Evolutionary conservation across 2,329 filamentous ascomycete genomes (phyloP).

Genomic region (Spiromastix sp.): DNA sequence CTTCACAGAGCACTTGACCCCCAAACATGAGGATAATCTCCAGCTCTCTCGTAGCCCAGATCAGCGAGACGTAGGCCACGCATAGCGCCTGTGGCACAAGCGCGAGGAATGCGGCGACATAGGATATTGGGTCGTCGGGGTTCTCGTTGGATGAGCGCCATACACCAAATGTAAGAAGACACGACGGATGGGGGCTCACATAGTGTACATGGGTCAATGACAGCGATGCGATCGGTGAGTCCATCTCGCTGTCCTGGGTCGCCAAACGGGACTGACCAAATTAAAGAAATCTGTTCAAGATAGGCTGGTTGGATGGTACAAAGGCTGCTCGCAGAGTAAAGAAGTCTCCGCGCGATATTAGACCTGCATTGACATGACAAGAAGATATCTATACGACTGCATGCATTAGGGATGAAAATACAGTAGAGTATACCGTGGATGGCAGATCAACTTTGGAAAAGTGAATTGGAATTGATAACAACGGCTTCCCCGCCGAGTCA

Average conservation of each 20-base stretch:
- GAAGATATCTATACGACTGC: too few species aligned
- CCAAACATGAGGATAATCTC: constrained; percentile 84
- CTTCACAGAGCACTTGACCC: constrained; percentile 87
- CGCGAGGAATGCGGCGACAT: constrained; percentile 84
- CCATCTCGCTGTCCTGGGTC: constrained; percentile 1
- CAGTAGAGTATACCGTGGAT: too few species aligned
- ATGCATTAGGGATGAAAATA: too few species aligned
- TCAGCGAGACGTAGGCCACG: constrained; percentile 78
- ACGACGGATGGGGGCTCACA: constrained; percentile 43
- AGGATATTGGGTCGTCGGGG: constrained; percentile 72
- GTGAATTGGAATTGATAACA: too few species aligned
- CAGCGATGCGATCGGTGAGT: constrained; percentile 59
- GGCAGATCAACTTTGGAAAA: too few species aligned
- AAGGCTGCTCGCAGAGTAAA: too few species aligned
- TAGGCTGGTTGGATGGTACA: too few species aligned
- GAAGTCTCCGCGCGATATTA: too few species aligned
- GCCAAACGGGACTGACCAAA: too few species aligned
- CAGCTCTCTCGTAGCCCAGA: constrained; percentile 82
- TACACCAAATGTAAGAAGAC: constrained; percentile 2
- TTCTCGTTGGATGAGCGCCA: constrained; percentile 60
- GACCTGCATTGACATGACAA: too few species aligned
- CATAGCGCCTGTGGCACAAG: constrained; percentile 86
- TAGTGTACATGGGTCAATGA: constrained; percentile 96
- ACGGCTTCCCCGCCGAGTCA: too few species aligned
- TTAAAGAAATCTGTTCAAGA: too few species aligned